Evolutionary conservation across 805 yeast species (phyloP), one percentile per base, ranked within the genome.

Genomic region (Candida ponderosae): DNA sequence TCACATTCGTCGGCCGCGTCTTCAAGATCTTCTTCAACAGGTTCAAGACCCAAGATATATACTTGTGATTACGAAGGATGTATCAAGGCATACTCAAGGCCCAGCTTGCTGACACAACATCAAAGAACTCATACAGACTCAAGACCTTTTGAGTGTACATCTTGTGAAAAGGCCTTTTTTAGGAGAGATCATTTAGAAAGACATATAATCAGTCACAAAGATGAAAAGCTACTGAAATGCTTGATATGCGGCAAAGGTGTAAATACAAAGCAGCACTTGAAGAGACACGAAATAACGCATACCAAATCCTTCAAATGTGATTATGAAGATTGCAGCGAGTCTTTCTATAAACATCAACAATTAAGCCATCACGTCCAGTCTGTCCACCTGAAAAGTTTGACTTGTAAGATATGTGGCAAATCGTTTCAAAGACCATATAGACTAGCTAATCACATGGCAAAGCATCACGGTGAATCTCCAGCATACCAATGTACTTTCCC

Each of bases 101-200:
- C 97, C 0, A 79, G 94, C 2, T 65, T 87, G 10, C 63, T 93
- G 35, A 84, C 80, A 27, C 96, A 86, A 50, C 98, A 93, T 51
- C 68, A 72, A 42, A 65, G 90, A 29, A 59, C 83, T 0, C 98
- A 93, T 51, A 72, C 83, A 3, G 83, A 85, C 41, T 77, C 80
- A 30, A 65, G 93, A 37, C 95, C 95, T 0, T 90, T 77, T 53
- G 50, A 50, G 32, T 93, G 98, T 54, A 54, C 59, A 2, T 63
- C 57, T 4, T 93, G 98, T 58, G 65, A 60, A 1, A 74, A 74
- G 42, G 56, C 80, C 1, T 93, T 87, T 52, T 65, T 76, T 15
- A 69, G 96, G 36, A 82, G 80, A 43, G 76, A 84, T n/a, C 97
- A 90, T 61, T 62, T 90, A 31, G 72, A 76, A 35, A 73, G 86